A percentile compares a stretch with the other conserved stretches of the same genome.
Conservation (phyloP, 768 basidiomycete species). For the Macrolepiota albuminosa region DNA sequence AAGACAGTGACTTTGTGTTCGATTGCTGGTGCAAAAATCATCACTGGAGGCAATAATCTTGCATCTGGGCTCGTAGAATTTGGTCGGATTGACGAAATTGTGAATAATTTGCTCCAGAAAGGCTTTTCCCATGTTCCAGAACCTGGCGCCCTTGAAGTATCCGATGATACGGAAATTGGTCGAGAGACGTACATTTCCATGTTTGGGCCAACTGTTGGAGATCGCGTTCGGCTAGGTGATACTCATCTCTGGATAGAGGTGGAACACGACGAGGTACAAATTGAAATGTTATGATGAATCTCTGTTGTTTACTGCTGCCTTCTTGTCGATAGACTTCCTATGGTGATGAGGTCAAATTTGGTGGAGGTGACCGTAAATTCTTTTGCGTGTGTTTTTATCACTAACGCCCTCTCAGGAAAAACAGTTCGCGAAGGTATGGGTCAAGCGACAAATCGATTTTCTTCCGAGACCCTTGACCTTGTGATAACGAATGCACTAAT, state of each 20-base stretch:
- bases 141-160: conserved; percentile 52
- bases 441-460: conserved; percentile 71
- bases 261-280: conserved; percentile 71
- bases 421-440: conserved; percentile 97
- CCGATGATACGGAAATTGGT: conserved; percentile 49
- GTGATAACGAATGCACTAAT: conserved; percentile 95
- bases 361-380: conserved; percentile 58
- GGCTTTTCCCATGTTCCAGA: conserved; percentile 72
- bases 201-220: conserved; percentile 94
- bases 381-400: neutral
- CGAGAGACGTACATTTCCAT: conserved; percentile 82
- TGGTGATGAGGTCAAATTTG: conserved; percentile 98
- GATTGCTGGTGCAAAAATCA: conserved; percentile 65
- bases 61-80: conserved; percentile 51
- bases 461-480: conserved; percentile 73
- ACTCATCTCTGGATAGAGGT: conserved; percentile 90
- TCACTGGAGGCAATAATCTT: conserved; percentile 80
- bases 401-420: conserved; percentile 54
- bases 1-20: conserved; percentile 81
- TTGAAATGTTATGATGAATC: neutral
- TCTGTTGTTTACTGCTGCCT: neutral
- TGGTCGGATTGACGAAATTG: conserved; percentile 39
- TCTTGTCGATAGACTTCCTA: conserved; percentile 61
- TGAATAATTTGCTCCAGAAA: conserved; percentile 43
- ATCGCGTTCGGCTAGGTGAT: conserved; percentile 85